Evolutionary conservation across 164 flowering plant genomes (phyloP).

Genomic region (Tinospora cordifolia): DNA sequence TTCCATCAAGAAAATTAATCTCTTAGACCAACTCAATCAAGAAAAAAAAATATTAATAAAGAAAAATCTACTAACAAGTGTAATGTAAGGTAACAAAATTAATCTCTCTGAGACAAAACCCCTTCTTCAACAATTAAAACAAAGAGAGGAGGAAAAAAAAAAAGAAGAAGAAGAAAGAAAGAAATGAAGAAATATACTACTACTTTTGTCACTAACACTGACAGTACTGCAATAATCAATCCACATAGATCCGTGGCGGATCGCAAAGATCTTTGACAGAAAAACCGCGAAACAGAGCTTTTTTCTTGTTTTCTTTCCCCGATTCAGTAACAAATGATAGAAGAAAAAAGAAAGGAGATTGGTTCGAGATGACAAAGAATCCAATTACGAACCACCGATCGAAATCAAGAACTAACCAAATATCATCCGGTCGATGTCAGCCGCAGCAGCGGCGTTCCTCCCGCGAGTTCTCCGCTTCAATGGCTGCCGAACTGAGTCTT

Average conservation of each 20-base stretch:
- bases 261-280: background rate
- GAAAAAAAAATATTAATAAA: no score
- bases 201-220: no score
- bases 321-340: no score
- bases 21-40: background rate
- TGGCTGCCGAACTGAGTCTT: constrained; percentile 41
- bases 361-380: no score
- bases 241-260: background rate
- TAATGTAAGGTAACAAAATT: no score
- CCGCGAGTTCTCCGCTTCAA: constrained; percentile 27
- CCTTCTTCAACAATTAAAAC: no score
- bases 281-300: background rate
- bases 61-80: no score
- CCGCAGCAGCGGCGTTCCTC: background rate
- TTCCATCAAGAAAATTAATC: no score
- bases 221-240: no score
- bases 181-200: no score
- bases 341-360: background rate
- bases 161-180: background rate
- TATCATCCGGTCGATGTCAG: background rate
- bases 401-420: background rate
- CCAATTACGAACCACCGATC: no score
- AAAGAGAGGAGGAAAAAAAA: background rate
- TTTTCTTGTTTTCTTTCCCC: no score
- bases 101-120: background rate